Evolutionary conservation across 306 rosid genomes (phyloP).

Genomic region (Hippophae rhamnoides): DNA sequence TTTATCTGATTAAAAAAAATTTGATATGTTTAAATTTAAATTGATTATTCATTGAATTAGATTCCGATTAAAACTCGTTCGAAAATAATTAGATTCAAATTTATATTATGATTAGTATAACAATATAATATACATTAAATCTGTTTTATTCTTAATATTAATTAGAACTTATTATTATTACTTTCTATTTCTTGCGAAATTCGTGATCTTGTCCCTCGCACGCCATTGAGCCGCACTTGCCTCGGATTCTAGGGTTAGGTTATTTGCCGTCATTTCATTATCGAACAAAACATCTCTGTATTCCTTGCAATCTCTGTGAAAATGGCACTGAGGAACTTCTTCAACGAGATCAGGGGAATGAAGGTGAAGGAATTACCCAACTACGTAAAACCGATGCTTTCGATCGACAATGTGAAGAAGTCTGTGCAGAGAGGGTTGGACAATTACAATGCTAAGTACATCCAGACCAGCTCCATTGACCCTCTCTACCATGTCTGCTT

Average conservation of each 20-base stretch:
- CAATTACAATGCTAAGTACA: constrained; percentile 65
- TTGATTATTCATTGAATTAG: no score
- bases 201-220: neutral
- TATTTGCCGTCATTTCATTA: neutral
- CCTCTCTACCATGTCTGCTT: constrained; percentile 56
- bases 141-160: no score
- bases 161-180: no score
- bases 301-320: neutral
- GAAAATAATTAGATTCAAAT: no score
- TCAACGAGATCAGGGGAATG: constrained; percentile 59
- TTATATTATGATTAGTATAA: no score
- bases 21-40: no score
- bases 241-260: constrained; percentile 28
- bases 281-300: neutral
- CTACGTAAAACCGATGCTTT: constrained; percentile 53
- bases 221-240: no score
- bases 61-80: no score
- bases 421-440: constrained; percentile 40
- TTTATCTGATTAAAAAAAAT: no score
- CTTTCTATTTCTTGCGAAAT: no score
- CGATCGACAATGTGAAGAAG: constrained; percentile 38
- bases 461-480: constrained; percentile 48
- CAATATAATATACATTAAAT: no score
- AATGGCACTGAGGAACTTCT: constrained; percentile 65
- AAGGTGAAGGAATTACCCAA: constrained; percentile 53